phyloP scores from a whole-genome alignment of 306 rosid species.

The Cicer judaicum region DNA sequence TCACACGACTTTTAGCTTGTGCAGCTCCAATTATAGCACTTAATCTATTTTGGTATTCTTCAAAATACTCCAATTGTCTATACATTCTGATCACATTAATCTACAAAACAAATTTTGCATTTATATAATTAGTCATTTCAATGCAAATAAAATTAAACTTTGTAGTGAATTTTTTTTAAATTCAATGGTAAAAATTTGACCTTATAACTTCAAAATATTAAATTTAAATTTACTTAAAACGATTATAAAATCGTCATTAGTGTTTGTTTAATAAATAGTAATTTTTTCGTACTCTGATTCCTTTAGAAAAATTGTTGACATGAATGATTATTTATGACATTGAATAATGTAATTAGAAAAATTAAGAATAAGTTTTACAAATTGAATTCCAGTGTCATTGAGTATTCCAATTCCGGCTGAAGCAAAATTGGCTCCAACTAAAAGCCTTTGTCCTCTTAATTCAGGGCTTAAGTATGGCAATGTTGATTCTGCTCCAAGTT shows the following conservation, averaged over 20 bases:
- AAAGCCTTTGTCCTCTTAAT: slow-evolving; percentile 57
- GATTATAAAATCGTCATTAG: no score
- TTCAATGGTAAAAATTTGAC: no score
- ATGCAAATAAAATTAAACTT: neutral
- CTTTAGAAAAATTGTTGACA: neutral
- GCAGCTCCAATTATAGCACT: slow-evolving; percentile 55
- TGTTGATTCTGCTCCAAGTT: slow-evolving; percentile 65
- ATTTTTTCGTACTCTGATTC: no score
- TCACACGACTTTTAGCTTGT: slow-evolving; percentile 50
- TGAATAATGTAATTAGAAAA: neutral
- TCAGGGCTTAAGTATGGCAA: slow-evolving; percentile 74
- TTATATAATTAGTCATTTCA: neutral
- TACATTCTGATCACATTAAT: slow-evolving; percentile 69
- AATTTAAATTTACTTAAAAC: no score
- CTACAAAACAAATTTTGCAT: slow-evolving; percentile 55
- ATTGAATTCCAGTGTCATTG: slow-evolving; percentile 91
- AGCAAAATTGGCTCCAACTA: slow-evolving; percentile 89
- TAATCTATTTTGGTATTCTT: slow-evolving; percentile 61
- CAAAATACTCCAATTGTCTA: slow-evolving; percentile 55
- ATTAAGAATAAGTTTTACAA: slow-evolving; percentile 49
- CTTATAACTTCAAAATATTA: no score
- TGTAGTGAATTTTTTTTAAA: neutral
- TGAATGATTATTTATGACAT: neutral
- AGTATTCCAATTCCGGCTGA: slow-evolving; percentile 92
- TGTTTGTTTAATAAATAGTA: no score